Evolutionary conservation across 2,329 filamentous ascomycete species (phyloP), one percentile per base, ranked within the genome.

Genomic region (Monilinia fructigena): DNA sequence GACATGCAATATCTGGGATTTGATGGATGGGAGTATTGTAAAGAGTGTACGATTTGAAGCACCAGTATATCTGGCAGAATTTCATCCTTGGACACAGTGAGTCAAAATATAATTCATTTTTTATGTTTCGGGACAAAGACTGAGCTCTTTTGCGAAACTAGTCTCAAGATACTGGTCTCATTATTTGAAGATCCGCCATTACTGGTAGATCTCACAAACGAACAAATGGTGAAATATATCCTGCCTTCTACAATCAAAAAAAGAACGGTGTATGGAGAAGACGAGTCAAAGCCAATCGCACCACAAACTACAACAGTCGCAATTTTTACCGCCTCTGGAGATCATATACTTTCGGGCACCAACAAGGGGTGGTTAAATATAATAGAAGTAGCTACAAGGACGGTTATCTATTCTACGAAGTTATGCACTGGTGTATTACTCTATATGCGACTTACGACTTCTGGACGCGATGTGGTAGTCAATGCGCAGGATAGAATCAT

Each of bases 281-380:
- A 95, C 72, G 85, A 89, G 58, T 83, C 87, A 10, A 97, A 97
- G 77, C 91, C 94, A 76, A 88, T 89, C 0, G 93, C 92, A 58
- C 92, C 96, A 76, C 92, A 97, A 77, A 92, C 93, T 76, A 98
- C 95, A 0, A 98, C 94, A 5, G 93, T 93, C 31, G 92, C 93
- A 1, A 88, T 97, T 45, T 99, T 96, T 81, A 94, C 92, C 0
- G 85, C 88, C 0, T 85, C 88, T 0, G 95, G 95, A 60, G 89
- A 93, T 55, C 92, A 98, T 77, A 92, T 99, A 68, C 85, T 99
- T 45, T 88, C 93, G 0, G 96, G 93, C 50, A 99, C 95, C 5
- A 97, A 89, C 72, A 98, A 97, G 78, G 95, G 95, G 66, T 96
- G 92, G 83, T 83, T 99, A 68, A 99, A 99, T 78, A 91, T 99